Evolutionary conservation across 345 rosid genomes (phyloP).

Genomic region (Salix udensis): DNA sequence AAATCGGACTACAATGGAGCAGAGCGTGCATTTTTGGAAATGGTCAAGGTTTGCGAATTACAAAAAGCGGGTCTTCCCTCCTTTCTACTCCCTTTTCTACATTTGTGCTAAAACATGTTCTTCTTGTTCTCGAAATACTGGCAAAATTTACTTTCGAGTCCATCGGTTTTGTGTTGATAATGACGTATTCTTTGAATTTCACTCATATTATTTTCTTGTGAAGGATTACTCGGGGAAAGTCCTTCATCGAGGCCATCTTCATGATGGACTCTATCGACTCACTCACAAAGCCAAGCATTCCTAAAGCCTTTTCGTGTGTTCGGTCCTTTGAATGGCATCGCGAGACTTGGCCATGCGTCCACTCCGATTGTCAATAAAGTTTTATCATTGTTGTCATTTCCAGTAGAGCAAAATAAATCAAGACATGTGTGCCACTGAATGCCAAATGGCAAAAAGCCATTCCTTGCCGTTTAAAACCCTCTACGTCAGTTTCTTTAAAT

Average conservation of each 20-base stretch:
- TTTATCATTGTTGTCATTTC: neutral
- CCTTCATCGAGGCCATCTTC: neutral
- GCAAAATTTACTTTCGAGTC: no score
- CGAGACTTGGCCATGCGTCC: neutral
- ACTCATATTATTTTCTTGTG: neutral
- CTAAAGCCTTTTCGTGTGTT: neutral
- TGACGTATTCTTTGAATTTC: neutral
- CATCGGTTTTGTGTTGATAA: neutral
- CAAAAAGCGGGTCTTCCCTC: neutral
- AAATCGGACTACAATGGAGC: neutral
- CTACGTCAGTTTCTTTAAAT: fast-evolving
- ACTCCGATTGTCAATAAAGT: no score
- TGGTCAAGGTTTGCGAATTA: neutral
- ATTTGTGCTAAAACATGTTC: neutral
- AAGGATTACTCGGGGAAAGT: neutral
- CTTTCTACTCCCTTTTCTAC: neutral
- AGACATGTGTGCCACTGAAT: neutral
- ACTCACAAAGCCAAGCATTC: no score
- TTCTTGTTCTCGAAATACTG: no score
- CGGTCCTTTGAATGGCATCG: neutral
- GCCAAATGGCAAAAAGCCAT: neutral
- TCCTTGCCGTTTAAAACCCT: no score
- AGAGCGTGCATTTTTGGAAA: neutral
- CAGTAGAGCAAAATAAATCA: no score
- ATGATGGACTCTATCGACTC: neutral